Evolutionary conservation across 1,139 yeast genomes (phyloP), one percentile per base, ranked within the genome.

Genomic region (Arxiozyma slooffiae): DNA sequence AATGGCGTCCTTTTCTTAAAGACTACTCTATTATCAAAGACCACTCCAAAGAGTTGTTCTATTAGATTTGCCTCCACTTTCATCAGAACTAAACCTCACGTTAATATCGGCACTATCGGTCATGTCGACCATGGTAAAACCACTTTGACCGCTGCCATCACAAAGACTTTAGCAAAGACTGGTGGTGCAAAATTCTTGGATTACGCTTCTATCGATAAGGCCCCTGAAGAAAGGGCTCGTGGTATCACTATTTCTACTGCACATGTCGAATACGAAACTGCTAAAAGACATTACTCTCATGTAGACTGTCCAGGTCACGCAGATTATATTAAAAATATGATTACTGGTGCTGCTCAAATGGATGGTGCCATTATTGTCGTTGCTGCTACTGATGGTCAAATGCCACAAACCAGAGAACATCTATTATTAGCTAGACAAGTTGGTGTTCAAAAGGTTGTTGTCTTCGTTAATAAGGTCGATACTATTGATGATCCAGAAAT

Each of bases 401-500:
- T 92, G 98, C 97, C 97, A 68, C 98, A 92, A 78, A 94, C 98
- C 63, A 86, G 97, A 78, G 98, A 92, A 77, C 98, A 92, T 75
- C 79, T 92, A 77, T 77, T 92, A 72, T 82, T 92, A 68, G 98
- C 98, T 58, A 89, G 97, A 79, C 98, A 92, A 78, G 97, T 92
- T 69, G 99, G 99, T 80, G 96, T 92, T 61, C 95, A 92, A 76
- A 80, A 89, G 74, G 81, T 92, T 70, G 97, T 92, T 71, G 99
- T 92, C 50, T 92, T 86, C 64, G 97, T 94, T 57, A 92, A 92
- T 85, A 92, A 92, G 79, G 94, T 92, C 63, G 98, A 92, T 71
- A 86, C 96, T 61, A 82, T 92, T 68, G 97, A 92, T 70, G 99
- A 92, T 71, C 95, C 95, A 60, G 99, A 92, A 78, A 94, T 92